These are phyloP conservation scores for Cicer chorassanicum DNA, from an alignment of 306 rosid genomes.

Conservation along the genomic window DNA sequence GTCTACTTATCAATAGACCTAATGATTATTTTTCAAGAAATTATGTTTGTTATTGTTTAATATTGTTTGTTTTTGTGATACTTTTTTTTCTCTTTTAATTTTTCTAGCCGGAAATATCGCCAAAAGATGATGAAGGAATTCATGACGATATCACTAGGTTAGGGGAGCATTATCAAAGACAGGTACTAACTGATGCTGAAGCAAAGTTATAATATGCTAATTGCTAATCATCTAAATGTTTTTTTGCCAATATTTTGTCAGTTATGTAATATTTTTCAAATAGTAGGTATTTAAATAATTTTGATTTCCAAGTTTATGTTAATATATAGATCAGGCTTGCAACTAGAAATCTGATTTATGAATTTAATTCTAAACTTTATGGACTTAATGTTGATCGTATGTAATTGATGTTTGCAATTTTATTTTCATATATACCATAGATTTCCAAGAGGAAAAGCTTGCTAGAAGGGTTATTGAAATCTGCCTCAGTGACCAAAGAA, in stretches of 20 bases:
- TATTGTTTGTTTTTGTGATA: slow-evolving; percentile 24
- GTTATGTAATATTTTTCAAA: slow-evolving; percentile 15
- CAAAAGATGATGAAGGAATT: slow-evolving; percentile 65
- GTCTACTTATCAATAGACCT: slow-evolving; percentile 15
- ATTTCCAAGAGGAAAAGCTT: slow-evolving; percentile 62
- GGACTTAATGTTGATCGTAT: slow-evolving; percentile 28
- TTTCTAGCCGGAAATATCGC: slow-evolving; percentile 68
- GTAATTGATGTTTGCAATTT: slow-evolving; percentile 30
- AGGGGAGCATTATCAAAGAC: slow-evolving; percentile 66
- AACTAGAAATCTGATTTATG: slow-evolving; percentile 17
- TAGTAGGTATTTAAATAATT: slow-evolving; percentile 13
- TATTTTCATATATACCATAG: slow-evolving; percentile 52
- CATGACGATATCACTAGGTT: slow-evolving; percentile 61
- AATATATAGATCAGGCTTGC: slow-evolving; percentile 14
- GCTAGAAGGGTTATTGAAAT: slow-evolving; percentile 61
- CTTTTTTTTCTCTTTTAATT: slow-evolving; percentile 47
- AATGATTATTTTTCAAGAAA: slow-evolving; percentile 29
- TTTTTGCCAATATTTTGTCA: slow-evolving; percentile 11
- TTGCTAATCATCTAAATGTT: slow-evolving; percentile 27
- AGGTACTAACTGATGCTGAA: slow-evolving; percentile 58
- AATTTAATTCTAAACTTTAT: slow-evolving; percentile 29
- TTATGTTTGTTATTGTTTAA: slow-evolving; percentile 24
- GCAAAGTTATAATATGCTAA: slow-evolving; percentile 23
- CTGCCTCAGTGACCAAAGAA: slow-evolving; percentile 60
- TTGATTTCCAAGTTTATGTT: slow-evolving; percentile 29